Conservation (phyloP, 1,139 yeast genomes). For the Magnusiomyces tetraspermus region DNA sequence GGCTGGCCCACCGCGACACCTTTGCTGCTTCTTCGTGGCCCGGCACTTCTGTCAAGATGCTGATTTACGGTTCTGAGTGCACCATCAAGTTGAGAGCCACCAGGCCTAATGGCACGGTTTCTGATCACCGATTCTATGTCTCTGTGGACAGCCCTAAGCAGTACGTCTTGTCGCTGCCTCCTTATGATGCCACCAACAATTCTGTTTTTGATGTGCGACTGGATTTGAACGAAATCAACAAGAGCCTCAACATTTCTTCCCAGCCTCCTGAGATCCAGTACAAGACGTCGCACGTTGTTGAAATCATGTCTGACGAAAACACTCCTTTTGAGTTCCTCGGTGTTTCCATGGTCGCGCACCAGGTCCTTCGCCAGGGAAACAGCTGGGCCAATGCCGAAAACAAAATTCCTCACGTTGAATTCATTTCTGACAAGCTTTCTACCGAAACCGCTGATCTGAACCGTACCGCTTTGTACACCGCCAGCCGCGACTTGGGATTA, state of each 20-base stretch:
- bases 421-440: conserved; percentile 10
- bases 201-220: conserved; percentile 13
- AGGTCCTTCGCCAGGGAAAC: conserved; percentile 11
- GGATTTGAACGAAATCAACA: conserved; percentile 1
- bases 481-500: conserved; percentile 10
- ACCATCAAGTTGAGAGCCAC: conserved; percentile 10
- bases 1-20: conserved; percentile 19
- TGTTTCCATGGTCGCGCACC: conserved; percentile 9
- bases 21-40: conserved; percentile 17
- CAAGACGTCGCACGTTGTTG: conserved; percentile 11
- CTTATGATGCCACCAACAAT: conserved; percentile 14
- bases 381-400: conserved; percentile 11
- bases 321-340: conserved; percentile 11
- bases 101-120: conserved; percentile 8
- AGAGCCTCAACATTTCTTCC: not conserved
- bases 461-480: conserved; percentile 9
- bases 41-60: conserved; percentile 14
- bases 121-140: conserved; percentile 8
- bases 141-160: conserved; percentile 12
- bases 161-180: conserved; percentile 9
- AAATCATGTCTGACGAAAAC: conserved; percentile 12
- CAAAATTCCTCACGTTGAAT: conserved; percentile 14
- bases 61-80: conserved; percentile 15
- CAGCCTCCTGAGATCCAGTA: conserved; percentile 5
- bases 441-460: conserved; percentile 4